phyloP scores from a whole-genome alignment of 805 yeast genomes.

The Ogataea neopini region DNA sequence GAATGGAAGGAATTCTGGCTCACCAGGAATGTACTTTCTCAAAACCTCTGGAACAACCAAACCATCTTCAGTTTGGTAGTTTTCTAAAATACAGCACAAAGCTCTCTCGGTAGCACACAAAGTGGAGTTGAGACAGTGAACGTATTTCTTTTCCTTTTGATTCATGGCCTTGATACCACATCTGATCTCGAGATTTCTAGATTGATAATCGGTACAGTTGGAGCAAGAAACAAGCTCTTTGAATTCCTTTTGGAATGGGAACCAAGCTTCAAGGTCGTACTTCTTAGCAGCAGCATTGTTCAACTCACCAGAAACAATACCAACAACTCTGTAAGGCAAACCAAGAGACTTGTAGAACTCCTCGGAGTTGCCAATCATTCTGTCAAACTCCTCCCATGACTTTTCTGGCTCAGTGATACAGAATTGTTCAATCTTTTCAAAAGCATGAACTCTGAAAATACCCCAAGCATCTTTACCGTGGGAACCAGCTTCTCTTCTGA shows the following conservation, averaged over 20 bases:
- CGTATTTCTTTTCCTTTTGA: constrained; percentile 95
- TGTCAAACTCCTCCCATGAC: constrained; percentile 96
- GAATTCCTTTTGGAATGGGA: constrained; percentile 98
- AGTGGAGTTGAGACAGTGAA: constrained; percentile 97
- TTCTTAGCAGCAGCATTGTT: constrained; percentile 99
- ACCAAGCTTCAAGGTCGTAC: constrained; percentile 99
- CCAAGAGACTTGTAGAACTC: constrained; percentile 90
- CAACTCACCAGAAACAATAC: constrained; percentile 97
- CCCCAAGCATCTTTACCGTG: constrained; percentile 99
- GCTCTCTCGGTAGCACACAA: constrained; percentile 98
- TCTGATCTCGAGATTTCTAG: constrained; percentile 97
- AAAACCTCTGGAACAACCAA: constrained; percentile 90
- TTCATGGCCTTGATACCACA: constrained; percentile 96
- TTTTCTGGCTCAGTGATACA: constrained; percentile 95
- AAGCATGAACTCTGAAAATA: constrained; percentile 97
- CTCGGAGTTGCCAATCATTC: constrained; percentile 89
- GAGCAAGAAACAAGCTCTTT: constrained; percentile 98
- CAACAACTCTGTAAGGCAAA: constrained; percentile 95
- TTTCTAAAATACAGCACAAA: constrained; percentile 93
- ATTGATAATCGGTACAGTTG: constrained; percentile 98
- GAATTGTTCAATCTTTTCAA: constrained; percentile 97
- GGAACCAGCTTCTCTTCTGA: constrained; percentile 99
- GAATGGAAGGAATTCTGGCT: constrained; percentile 94
- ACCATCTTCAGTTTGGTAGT: constrained; percentile 97
- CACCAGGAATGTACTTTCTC: constrained; percentile 96